Conservation (phyloP, 2,329 filamentous ascomycete species). For the Thelonectria olida region DNA sequence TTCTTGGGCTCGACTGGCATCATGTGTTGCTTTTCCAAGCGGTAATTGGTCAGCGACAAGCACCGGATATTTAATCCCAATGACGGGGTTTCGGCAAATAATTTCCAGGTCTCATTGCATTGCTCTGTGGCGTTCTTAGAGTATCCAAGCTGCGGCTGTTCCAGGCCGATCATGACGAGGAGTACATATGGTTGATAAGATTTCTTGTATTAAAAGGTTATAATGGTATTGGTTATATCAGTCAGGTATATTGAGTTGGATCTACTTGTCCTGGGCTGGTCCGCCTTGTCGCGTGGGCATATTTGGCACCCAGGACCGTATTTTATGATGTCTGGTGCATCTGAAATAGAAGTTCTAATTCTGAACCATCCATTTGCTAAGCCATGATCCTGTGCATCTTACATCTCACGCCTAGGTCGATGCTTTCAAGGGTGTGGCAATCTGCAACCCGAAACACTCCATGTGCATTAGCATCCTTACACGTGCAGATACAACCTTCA, state of each 20-base stretch:
- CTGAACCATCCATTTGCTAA: background rate
- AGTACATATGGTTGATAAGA: background rate
- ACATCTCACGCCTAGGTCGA: too few species aligned
- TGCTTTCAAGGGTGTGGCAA: too few species aligned
- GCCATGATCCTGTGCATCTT: background rate
- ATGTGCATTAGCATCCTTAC: background rate
- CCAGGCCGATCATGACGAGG: background rate
- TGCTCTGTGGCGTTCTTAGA: slow-evolving; percentile 8
- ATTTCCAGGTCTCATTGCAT: slow-evolving; percentile 1
- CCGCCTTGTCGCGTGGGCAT: background rate
- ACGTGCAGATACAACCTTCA: background rate
- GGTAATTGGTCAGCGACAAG: background rate
- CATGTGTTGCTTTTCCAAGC: slow-evolving; percentile 36
- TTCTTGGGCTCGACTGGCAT: slow-evolving; percentile 37
- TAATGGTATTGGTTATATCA: background rate
- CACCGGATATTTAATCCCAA: background rate
- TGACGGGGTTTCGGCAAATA: background rate
- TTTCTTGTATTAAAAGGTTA: background rate
- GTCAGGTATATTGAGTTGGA: background rate
- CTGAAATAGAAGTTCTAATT: background rate
- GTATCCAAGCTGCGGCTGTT: background rate
- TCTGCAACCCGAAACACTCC: too few species aligned
- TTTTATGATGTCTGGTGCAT: background rate
- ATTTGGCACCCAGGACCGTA: background rate
- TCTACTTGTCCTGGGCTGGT: background rate